phyloP scores from a whole-genome alignment of 352 stramenopile species.

The Phytophthora chlamydospora region DNA sequence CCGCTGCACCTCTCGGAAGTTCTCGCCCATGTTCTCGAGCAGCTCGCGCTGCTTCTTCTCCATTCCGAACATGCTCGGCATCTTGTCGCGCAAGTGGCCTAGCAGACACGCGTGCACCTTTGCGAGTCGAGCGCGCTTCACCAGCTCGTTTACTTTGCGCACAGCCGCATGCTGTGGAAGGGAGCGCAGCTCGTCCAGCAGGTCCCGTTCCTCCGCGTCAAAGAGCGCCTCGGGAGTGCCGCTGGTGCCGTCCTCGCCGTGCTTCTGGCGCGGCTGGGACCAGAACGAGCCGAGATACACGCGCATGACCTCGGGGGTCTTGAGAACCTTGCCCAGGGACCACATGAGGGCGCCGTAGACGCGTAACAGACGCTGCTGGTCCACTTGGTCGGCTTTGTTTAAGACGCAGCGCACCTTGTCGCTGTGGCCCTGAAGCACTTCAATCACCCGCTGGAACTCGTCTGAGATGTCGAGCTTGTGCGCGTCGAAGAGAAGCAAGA shows the following conservation, averaged over 20 bases:
- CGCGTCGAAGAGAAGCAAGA: conserved; percentile 99
- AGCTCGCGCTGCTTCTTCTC: conserved; percentile 97
- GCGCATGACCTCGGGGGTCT: conserved; percentile 97
- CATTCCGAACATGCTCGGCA: conserved; percentile 97
- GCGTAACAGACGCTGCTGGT: conserved; percentile 97
- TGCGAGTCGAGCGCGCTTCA: conserved; percentile 94
- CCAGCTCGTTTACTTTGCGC: conserved; percentile 94
- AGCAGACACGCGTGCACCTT: conserved; percentile 99
- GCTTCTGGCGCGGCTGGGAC: conserved; percentile 88
- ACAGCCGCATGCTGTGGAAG: conserved; percentile 96
- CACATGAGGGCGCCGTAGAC: conserved; percentile 98
- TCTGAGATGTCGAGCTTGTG: conserved; percentile 99
- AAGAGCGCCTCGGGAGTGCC: conserved; percentile 86
- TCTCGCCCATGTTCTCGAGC: conserved; percentile 93
- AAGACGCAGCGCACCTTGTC: conserved; percentile 99
- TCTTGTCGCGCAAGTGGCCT: conserved; percentile 95
- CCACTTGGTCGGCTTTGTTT: conserved; percentile 99
- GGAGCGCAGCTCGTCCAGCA: conserved; percentile 97
- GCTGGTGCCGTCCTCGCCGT: conserved; percentile 77
- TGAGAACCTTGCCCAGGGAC: conserved; percentile 98
- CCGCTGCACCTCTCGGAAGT: conserved; percentile 97
- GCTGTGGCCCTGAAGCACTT: conserved; percentile 96
- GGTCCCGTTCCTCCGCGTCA: conserved; percentile 95
- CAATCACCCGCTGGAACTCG: conserved; percentile 98
- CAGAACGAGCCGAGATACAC: conserved; percentile 99